phyloP scores from a whole-genome alignment of 73 alveolate genomes.

The Paraurostyla sp. region DNA sequence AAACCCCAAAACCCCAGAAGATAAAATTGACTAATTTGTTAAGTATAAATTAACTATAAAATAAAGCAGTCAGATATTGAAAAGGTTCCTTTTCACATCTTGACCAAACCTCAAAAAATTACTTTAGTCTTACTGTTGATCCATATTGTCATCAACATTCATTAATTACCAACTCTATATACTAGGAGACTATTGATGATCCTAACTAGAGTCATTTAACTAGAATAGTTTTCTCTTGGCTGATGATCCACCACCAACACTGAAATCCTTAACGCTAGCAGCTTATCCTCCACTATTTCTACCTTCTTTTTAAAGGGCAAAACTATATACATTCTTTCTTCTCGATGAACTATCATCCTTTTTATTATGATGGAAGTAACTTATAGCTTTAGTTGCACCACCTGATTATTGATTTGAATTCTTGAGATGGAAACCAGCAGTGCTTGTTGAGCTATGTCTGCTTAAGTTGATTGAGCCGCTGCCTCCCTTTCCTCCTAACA shows the following conservation, averaged over 20 bases:
- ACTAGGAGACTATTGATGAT: neutral
- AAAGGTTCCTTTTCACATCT: conserved; percentile 2
- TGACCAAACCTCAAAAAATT: neutral
- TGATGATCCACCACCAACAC: conserved; percentile 36
- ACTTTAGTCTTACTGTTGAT: neutral
- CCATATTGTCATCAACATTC: neutral
- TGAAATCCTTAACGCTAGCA: neutral
- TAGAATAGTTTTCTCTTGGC: neutral
- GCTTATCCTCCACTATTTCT: neutral
- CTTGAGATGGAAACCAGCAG: too few relatives aligned
- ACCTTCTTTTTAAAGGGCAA: neutral
- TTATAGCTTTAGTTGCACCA: too few relatives aligned
- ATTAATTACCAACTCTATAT: conserved; percentile 11
- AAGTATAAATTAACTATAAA: too few relatives aligned
- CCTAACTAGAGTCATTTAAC: neutral
- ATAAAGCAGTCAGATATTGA: neutral
- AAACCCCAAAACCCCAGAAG: too few relatives aligned
- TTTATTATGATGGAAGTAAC: too few relatives aligned
- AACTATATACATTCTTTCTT: neutral
- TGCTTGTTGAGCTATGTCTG: too few relatives aligned
- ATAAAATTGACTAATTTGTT: too few relatives aligned
- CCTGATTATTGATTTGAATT: too few relatives aligned
- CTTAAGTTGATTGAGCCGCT: neutral
- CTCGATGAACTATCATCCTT: neutral
- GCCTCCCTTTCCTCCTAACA: neutral